These are phyloP conservation scores for Pleurotus djamor DNA, from an alignment of 768 basidiomycete genomes.

Conservation along the genomic window DNA sequence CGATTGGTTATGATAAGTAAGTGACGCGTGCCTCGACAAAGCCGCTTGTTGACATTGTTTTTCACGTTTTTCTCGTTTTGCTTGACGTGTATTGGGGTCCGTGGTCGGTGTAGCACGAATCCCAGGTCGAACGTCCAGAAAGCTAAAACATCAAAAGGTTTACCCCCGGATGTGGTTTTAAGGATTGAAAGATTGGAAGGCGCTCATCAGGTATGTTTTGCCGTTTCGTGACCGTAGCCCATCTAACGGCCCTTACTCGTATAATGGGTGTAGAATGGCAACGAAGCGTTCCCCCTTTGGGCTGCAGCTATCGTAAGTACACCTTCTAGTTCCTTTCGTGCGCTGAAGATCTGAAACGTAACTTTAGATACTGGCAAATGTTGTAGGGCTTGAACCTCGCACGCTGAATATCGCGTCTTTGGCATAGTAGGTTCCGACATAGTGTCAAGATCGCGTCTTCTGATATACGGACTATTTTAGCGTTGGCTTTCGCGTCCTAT, in stretches of 20 bases:
- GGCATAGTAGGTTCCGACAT: constrained; percentile 21
- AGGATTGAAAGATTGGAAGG: constrained; percentile 32
- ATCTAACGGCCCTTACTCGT: not conserved
- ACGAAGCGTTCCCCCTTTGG: constrained; percentile 31
- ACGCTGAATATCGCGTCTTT: constrained; percentile 27
- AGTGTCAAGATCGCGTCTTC: not conserved
- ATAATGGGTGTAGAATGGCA: constrained; percentile 20
- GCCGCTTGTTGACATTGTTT: no score
- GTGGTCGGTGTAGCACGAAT: constrained; percentile 17
- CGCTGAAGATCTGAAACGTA: not conserved
- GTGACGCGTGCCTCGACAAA: not conserved
- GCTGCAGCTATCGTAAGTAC: constrained; percentile 24
- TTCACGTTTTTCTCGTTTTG: no score
- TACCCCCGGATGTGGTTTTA: constrained; percentile 19
- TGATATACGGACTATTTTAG: not conserved
- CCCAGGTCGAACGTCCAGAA: constrained; percentile 25
- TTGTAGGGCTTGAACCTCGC: constrained; percentile 24
- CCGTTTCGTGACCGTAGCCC: no score
- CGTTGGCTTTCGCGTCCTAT: constrained; percentile 13
- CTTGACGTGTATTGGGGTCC: no score
- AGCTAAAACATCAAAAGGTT: constrained; percentile 17
- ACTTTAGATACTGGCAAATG: constrained; percentile 24
- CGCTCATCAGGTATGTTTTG: constrained; percentile 19
- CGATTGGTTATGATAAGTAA: constrained; percentile 33
- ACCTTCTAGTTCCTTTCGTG: not conserved